These are phyloP conservation scores for Gossypium stocksii DNA, from an alignment of 345 rosid genomes.

Conservation along the genomic window DNA sequence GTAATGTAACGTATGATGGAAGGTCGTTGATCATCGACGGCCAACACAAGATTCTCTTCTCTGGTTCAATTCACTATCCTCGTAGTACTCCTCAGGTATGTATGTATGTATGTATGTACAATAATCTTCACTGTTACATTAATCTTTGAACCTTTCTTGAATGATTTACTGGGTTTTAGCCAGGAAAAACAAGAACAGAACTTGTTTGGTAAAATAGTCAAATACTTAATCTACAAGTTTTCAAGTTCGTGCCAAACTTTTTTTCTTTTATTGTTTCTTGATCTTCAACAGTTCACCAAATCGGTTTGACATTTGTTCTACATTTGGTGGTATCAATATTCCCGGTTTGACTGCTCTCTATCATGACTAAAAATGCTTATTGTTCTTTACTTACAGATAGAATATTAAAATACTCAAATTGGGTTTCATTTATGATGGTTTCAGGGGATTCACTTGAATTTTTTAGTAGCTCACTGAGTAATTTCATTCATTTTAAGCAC, in stretches of 20 bases:
- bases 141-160: too few species aligned
- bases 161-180: too few species aligned
- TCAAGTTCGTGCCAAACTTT: not conserved
- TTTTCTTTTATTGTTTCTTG: not conserved
- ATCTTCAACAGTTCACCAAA: slow-evolving; percentile 4
- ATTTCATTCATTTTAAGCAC: not conserved
- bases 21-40: slow-evolving; percentile 65
- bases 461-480: not conserved
- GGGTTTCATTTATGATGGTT: too few species aligned
- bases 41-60: slow-evolving; percentile 54
- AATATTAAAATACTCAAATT: too few species aligned
- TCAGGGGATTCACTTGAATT: not conserved
- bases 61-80: slow-evolving; percentile 82
- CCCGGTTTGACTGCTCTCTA: not conserved
- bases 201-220: not conserved
- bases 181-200: too few species aligned
- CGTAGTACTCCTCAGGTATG: slow-evolving; percentile 66
- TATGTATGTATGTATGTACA: too few species aligned
- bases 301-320: not conserved
- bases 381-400: too few species aligned
- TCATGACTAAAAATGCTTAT: not conserved
- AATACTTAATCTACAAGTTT: not conserved
- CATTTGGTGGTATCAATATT: not conserved
- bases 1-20: slow-evolving; percentile 48
- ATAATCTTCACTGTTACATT: too few species aligned